phyloP scores from a whole-genome alignment of 768 basidiomycete species.

The Naematelia encephala region DNA sequence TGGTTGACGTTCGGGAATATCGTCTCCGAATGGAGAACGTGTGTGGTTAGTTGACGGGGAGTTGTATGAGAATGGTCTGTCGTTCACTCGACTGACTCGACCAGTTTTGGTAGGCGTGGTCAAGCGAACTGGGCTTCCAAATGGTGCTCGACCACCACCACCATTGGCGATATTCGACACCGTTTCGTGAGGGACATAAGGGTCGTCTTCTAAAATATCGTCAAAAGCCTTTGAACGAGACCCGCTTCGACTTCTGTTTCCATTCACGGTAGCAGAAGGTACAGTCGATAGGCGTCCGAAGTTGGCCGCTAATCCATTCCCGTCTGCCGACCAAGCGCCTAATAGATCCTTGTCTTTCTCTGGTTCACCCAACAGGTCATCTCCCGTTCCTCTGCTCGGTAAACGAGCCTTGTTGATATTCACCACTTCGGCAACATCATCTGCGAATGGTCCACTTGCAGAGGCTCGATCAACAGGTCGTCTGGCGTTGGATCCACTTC shows the following conservation, averaged over 20 bases:
- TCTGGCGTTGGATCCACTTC: conserved; percentile 21
- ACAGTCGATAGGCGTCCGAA: not conserved
- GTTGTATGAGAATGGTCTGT: not conserved
- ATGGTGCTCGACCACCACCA: not conserved
- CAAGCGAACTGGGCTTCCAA: conserved; percentile 5
- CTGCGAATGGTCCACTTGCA: not conserved
- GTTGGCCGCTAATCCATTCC: conserved; percentile 19
- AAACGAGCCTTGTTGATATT: conserved; percentile 6
- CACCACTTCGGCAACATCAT: conserved; percentile 4
- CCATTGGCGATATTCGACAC: conserved; percentile 23
- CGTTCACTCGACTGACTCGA: not conserved
- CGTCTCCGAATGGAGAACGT: conserved; percentile 25
- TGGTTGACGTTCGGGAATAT: conserved; percentile 3
- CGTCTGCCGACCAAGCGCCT: conserved; percentile 29
- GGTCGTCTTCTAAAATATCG: conserved; percentile 28
- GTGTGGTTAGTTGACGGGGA: not conserved
- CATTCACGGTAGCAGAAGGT: not conserved
- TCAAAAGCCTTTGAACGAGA: conserved; percentile 11
- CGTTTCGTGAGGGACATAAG: conserved; percentile 29
- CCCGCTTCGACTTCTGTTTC: conserved; percentile 21
- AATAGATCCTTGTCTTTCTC: conserved; percentile 23
- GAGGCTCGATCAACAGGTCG: not conserved
- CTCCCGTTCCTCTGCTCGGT: conserved; percentile 15
- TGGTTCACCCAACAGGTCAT: conserved; percentile 13
- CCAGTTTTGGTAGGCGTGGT: not conserved